These are phyloP conservation scores for Sporothrix pseudoabietina DNA, from an alignment of 2,329 filamentous ascomycete species.

Conservation along the genomic window DNA sequence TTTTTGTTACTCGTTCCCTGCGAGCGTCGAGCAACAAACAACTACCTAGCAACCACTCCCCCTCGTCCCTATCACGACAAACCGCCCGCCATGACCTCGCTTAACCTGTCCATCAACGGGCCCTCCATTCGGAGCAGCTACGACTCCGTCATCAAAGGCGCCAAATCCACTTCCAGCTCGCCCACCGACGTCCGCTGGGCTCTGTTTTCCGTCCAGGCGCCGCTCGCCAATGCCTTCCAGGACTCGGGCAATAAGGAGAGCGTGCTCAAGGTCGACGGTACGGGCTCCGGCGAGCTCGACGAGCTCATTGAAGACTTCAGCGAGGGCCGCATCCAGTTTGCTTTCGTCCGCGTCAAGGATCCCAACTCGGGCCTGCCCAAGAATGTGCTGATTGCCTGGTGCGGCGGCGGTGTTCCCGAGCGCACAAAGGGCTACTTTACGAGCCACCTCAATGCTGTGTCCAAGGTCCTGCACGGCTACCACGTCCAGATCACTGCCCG, in stretches of 20 bases:
- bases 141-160: slow-evolving; percentile 58
- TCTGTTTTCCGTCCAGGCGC: slow-evolving; percentile 88
- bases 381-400: slow-evolving; percentile 92
- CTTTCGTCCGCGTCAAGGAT: slow-evolving; percentile 94
- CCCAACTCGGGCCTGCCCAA: slow-evolving; percentile 88
- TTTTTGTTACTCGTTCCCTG: slow-evolving; percentile 19
- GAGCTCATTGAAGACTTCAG: slow-evolving; percentile 95
- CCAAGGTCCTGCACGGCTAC: slow-evolving; percentile 93
- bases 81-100: slow-evolving; percentile 64
- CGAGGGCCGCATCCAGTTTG: slow-evolving; percentile 95
- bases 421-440: slow-evolving; percentile 98
- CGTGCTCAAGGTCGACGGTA: slow-evolving; percentile 89
- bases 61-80: not conserved
- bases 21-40: slow-evolving; percentile 19
- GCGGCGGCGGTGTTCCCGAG: slow-evolving; percentile 96
- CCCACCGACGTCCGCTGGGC: slow-evolving; percentile 91
- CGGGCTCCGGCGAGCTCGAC: slow-evolving; percentile 81
- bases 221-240: slow-evolving; percentile 90
- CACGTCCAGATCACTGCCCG: slow-evolving; percentile 97
- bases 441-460: slow-evolving; percentile 84
- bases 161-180: slow-evolving; percentile 60
- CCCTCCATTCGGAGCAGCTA: slow-evolving; percentile 84
- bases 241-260: slow-evolving; percentile 86
- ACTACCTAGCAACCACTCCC: not conserved
- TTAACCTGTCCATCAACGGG: slow-evolving; percentile 78